These are phyloP conservation scores for Aspergillus sparsus DNA, from an alignment of 495 filamentous ascomycete species.

Conservation along the genomic window DNA sequence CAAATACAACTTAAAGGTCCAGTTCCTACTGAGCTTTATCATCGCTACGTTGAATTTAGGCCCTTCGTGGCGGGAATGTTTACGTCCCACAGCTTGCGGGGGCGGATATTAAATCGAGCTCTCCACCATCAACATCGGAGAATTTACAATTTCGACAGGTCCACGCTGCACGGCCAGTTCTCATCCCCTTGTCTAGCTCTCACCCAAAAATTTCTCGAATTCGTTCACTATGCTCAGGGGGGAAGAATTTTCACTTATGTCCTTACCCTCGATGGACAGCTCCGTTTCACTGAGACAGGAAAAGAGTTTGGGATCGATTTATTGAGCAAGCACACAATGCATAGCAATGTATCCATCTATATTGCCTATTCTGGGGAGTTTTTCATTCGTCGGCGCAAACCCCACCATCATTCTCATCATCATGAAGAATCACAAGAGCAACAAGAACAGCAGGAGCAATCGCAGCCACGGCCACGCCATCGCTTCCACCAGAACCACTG, in stretches of 20 bases:
- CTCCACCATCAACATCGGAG: conserved; percentile 87
- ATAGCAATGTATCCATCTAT: conserved; percentile 85
- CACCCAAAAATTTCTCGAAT: conserved; percentile 76
- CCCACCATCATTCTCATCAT: conserved; percentile 32
- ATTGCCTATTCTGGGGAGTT: conserved; percentile 93
- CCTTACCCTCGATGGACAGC: conserved; percentile 78
- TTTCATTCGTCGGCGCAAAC: conserved; percentile 72
- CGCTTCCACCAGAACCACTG: conserved; percentile 1
- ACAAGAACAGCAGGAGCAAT: too few relatives aligned
- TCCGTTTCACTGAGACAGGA: conserved; percentile 92
- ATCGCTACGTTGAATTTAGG: conserved; percentile 88
- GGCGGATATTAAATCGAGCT: conserved; percentile 75
- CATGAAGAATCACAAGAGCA: too few relatives aligned
- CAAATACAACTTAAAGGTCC: conserved; percentile 86
- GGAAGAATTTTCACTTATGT: conserved; percentile 90
- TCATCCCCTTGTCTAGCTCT: conserved; percentile 59
- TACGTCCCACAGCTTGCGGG: conserved; percentile 69
- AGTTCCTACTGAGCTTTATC: conserved; percentile 74
- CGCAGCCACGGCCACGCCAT: too few relatives aligned
- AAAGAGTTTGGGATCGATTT: conserved; percentile 93
- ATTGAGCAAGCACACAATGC: conserved; percentile 92
- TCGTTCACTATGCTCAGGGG: conserved; percentile 82
- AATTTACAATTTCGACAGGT: conserved; percentile 82
- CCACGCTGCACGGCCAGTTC: conserved; percentile 68
- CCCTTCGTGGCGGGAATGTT: conserved; percentile 92